phyloP scores from a whole-genome alignment of 1,284 basidiomycete genomes.

The Polyporus tsugae region DNA sequence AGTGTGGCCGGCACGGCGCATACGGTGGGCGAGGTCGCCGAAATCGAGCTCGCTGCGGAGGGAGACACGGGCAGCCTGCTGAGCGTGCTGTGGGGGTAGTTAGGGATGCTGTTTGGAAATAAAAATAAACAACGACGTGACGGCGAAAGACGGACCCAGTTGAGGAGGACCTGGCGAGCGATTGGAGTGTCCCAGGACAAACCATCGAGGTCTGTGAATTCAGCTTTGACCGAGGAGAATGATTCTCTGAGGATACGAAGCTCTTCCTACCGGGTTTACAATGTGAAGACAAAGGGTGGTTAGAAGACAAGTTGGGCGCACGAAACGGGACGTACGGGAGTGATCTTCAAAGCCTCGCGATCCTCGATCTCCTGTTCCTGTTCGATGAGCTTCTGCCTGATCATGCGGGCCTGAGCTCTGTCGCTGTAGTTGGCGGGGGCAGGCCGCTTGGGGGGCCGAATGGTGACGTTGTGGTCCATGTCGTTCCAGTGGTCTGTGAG shows the following conservation, averaged over 20 bases:
- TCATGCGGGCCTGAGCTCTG: constrained; percentile 24
- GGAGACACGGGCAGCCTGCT: background rate
- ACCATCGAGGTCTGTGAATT: constrained; percentile 32
- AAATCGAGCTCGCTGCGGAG: background rate
- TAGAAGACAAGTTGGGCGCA: background rate
- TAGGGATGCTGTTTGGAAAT: background rate
- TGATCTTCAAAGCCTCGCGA: constrained; percentile 17
- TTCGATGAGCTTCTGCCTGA: constrained; percentile 26
- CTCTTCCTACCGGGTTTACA: constrained; percentile 21
- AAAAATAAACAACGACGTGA: background rate
- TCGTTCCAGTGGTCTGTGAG: too few species aligned
- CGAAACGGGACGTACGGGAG: constrained; percentile 1
- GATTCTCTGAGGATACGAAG: constrained; percentile 20
- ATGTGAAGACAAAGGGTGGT: background rate
- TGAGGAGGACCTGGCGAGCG: constrained; percentile 24
- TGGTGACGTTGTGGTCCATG: too few species aligned
- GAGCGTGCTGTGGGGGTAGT: background rate
- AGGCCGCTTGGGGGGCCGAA: background rate
- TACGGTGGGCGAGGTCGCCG: background rate
- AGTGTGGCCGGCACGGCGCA: background rate
- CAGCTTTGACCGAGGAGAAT: constrained; percentile 27
- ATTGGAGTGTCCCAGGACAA: constrained; percentile 30
- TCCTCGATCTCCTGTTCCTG: constrained; percentile 29
- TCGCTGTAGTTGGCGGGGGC: constrained; percentile 2
- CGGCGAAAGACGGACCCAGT: constrained; percentile 26